Evolutionary conservation across 805 yeast species (phyloP), one percentile per base, ranked within the genome.

Genomic region (Metschnikowia colocasiae): DNA sequence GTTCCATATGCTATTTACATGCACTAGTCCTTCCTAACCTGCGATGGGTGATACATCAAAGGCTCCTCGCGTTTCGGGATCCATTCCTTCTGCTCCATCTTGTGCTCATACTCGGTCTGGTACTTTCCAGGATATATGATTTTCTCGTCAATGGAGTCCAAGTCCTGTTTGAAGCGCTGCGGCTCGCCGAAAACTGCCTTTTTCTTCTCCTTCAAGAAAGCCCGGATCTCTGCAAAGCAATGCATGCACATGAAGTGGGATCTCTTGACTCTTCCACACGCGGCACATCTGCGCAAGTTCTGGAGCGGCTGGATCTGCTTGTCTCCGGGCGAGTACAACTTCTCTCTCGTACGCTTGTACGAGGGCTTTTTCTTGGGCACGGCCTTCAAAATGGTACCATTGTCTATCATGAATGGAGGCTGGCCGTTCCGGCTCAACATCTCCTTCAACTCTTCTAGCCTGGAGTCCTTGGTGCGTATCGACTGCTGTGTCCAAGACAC

Each of bases 361-460:
- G 98, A 89, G 2, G 82, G 82, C 67, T 90, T 91, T 80, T 91
- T 90, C 75, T 94, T 94, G 46, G 99, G 98, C 6, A 83, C 97
- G 5, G 99, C 99, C 55, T 74, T 73, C 45, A 88, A 71, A 26
- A 87, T 78, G 52, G 64, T 59, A n/a, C 95, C 96, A 54, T 82
- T 77, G 55, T 81, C 86, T 26, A 74, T 65, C 64, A 76, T 74
- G 48, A 74, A 72, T 4, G 70, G 75, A 9, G 62, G 65, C 50
- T 62, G 59, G 34, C 56, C 53, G 43, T 57, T 59, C 30, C 65
- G 65, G 49, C 69, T 70, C 31, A 78, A 55, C 52, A 69, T 67
- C 55, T 73, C 67, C 44, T 58, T 63, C 50, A 76, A 63, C 47
- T 70, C 74, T 43, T 62, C 60, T 48, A 69, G 59, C 51, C 70